Percentiles rank a stretch among this genome's conserved stretches.
These are phyloP conservation scores for Chaetomium sp. DNA, from an alignment of 2,329 filamentous ascomycete species.

Conservation along the genomic window DNA sequence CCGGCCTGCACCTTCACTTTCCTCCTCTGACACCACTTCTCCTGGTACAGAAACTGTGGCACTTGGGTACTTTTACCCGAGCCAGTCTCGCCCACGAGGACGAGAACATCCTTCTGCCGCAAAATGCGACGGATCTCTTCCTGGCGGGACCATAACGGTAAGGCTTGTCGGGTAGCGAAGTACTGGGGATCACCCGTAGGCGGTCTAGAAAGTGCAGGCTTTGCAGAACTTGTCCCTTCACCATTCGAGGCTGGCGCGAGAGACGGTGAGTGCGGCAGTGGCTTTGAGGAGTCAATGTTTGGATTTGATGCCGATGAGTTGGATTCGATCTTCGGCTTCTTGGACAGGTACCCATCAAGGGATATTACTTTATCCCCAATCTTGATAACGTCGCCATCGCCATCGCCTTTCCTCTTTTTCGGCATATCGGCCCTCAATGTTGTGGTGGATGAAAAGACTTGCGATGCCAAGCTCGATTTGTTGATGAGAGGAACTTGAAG, in stretches of 20 bases:
- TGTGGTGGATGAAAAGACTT: neutral
- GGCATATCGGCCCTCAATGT: slow-evolving; percentile 26
- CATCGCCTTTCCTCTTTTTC: slow-evolving; percentile 42
- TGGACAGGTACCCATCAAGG: slow-evolving; percentile 52
- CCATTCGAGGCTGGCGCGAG: neutral
- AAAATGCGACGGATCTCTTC: slow-evolving; percentile 69
- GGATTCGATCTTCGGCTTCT: slow-evolving; percentile 36
- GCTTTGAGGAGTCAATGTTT: slow-evolving; percentile 1
- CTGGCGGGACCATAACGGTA: slow-evolving; percentile 80
- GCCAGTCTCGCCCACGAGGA: slow-evolving; percentile 91
- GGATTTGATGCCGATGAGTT: neutral
- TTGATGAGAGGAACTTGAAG: neutral
- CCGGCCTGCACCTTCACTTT: slow-evolving; percentile 51
- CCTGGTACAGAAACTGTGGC: slow-evolving; percentile 79
- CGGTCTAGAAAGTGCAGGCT: neutral
- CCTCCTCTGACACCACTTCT: slow-evolving; percentile 74
- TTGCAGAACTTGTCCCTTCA: neutral
- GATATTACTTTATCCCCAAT: slow-evolving; percentile 54
- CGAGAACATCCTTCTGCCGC: slow-evolving; percentile 69
- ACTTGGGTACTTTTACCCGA: slow-evolving; percentile 97
- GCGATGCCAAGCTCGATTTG: neutral
- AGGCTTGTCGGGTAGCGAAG: slow-evolving; percentile 59
- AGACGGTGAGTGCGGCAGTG: neutral
- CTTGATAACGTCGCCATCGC: slow-evolving; percentile 47
- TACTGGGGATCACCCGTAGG: slow-evolving; percentile 38